Base-by-base conservation (phyloP, 2,329 filamentous ascomycete genomes). In the Aspergillus bombycis region DNA sequence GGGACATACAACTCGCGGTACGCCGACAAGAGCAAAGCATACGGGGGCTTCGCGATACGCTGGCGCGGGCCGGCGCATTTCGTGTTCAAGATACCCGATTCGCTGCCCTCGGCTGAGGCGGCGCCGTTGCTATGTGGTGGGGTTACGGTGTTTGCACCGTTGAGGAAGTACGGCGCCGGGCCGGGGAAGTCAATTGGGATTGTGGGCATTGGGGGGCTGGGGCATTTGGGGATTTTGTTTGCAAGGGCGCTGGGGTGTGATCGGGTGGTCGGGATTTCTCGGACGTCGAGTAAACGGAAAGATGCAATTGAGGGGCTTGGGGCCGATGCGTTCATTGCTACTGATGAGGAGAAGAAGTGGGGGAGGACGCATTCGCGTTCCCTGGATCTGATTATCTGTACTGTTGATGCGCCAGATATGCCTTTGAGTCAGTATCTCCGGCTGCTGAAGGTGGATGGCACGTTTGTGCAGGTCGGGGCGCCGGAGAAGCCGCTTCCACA, bases 121-220 rank as follows among this genome's bases (percentile, higher is more conserved):
- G 86, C 91, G 1, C 91, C 91, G 1, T 88, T 95, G 81, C 83
- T 94, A 32, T 94, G 92, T 72, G 92, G 88, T 1, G 92, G 92
- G 1, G 84, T 94, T 58, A 95, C 92, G 0, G 85, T 89, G 0
- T 95, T 86, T 73, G 85, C 85, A 5, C 91, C 92, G 0, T 78
- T 95, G 19, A 84, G 84, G 57, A 84, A 89, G 32, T 88, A 91
- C 41, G 87, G 86, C 1, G 84, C 87, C 38, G 91, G 91, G 0
- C 88, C 89, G 0, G 91, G 91, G 5, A 91, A 91, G 75, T 83
- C 79, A 4, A 89, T 94, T 0, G 91, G 88, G 0, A 85, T 94
- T 59, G 81, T 92, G 14, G 91, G 91, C 8, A 82, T 94, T 14
- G 91, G 91, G 8, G 91, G 91, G 0, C 78, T 93, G 0, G 91